A percentile compares a stretch with the other conserved stretches of the same genome.
Conservation (phyloP, 345 rosid species). For the Eucalyptus microcorys region DNA sequence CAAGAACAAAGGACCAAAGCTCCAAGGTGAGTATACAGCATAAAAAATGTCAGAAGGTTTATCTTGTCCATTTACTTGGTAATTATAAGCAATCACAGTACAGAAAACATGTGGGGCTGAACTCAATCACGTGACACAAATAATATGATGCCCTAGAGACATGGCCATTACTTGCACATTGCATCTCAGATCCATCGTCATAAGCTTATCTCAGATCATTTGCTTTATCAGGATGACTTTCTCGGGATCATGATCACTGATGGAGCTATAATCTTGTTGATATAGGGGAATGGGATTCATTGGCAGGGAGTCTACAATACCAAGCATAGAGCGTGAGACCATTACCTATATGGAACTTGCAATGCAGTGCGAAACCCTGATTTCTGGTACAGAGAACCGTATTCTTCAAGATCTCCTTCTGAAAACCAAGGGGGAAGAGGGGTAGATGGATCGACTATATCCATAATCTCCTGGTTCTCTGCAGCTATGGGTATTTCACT, state of each 20-base stretch:
- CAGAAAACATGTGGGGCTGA: not conserved
- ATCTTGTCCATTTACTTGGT: not conserved
- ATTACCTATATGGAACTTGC: slow-evolving; percentile 47
- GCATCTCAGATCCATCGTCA: not conserved
- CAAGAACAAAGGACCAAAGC: not conserved
- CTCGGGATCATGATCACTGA: not conserved
- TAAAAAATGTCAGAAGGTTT: not conserved
- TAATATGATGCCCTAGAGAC: not conserved
- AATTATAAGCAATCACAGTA: not conserved
- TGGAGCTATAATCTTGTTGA: not conserved
- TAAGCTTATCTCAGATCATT: not conserved
- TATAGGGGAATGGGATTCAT: not conserved
- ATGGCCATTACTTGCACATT: too few species aligned
- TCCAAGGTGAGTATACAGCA: not conserved
- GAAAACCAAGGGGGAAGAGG: slow-evolving; percentile 50
- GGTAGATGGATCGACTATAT: slow-evolving; percentile 32
- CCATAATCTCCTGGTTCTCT: slow-evolving; percentile 51
- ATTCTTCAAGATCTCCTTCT: slow-evolving; percentile 38
- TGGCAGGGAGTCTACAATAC: not conserved
- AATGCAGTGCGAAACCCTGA: slow-evolving; percentile 46
- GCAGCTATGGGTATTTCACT: slow-evolving; percentile 47
- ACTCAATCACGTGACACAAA: not conserved
- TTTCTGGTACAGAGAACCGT: slow-evolving; percentile 39
- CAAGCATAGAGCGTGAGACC: not conserved
- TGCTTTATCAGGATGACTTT: not conserved